Evolutionary conservation across 495 filamentous ascomycete genomes (phyloP).

Genomic region (Aspergillus cristatus): DNA sequence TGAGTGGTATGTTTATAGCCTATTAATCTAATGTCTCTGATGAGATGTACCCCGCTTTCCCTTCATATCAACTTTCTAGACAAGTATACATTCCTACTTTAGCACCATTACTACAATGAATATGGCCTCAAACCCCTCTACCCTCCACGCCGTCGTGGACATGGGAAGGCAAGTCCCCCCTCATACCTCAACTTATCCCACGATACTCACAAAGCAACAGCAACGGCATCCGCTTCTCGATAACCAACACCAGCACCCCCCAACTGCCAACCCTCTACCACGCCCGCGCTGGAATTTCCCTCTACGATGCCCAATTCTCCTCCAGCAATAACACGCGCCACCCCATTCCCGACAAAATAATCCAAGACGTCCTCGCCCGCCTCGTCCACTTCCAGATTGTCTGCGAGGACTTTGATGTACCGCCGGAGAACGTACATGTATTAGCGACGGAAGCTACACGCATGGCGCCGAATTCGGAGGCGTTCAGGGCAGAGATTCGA

Average conservation of each 20-base stretch:
- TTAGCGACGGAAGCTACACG: slow-evolving; percentile 84
- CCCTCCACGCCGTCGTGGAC: slow-evolving; percentile 46
- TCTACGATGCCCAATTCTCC: slow-evolving; percentile 72
- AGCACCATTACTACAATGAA: not conserved
- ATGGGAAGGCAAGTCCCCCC: slow-evolving; percentile 56
- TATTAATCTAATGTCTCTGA: no score
- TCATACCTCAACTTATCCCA: not conserved
- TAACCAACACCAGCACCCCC: slow-evolving; percentile 63
- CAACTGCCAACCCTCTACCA: slow-evolving; percentile 64
- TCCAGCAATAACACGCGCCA: slow-evolving; percentile 21
- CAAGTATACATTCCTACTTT: not conserved
- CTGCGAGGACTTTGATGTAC: slow-evolving; percentile 60
- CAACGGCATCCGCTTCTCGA: slow-evolving; percentile 89
- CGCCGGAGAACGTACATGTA: slow-evolving; percentile 51
- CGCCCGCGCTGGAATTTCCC: slow-evolving; percentile 65
- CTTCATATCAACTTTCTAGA: no score
- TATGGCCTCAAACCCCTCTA: slow-evolving; percentile 1
- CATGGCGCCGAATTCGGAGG: slow-evolving; percentile 60
- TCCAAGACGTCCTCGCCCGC: slow-evolving; percentile 48
- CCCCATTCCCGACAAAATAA: slow-evolving; percentile 52
- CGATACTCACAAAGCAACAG: slow-evolving; percentile 27
- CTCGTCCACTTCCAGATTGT: slow-evolving; percentile 61
- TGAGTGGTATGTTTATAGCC: not conserved
- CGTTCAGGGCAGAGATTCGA: slow-evolving; percentile 54
- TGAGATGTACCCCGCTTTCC: no score